Evolutionary conservation across 768 basidiomycete genomes (phyloP), one percentile per base, ranked within the genome.

Genomic region (Lentinus brumalis): DNA sequence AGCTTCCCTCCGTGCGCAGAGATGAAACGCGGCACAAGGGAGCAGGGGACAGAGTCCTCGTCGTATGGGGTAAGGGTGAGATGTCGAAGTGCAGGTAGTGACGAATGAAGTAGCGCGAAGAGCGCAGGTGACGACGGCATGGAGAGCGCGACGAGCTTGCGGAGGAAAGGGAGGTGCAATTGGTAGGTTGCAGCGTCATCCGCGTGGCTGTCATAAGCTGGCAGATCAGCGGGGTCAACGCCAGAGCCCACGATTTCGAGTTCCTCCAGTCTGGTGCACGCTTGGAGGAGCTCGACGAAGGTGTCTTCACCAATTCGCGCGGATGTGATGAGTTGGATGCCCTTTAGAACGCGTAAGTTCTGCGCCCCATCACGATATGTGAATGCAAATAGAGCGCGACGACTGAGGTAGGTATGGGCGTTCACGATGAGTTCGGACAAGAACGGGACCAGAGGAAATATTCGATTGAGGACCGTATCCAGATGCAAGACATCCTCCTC

Each of bases 21-120:
- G 32, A 92, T 84, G 64, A 93, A 83, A 45, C 73, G 75, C 0
- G 87, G 82, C 12, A 81, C 77, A 38, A 86, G 78, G 5, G 89
- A 82, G 26, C 75, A 71, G 14, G 88, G 84, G 62, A 79, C 85
- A 31, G 82, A 82, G 14, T 87, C 67, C 65, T 91, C 89, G 57
- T 89, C 81, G 66, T 88, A 91, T 1, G 91, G 90, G 1, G 91
- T 91, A 40, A 93, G 70, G 14, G 82, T 86, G 18, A 94, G 76
- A 64, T 85, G 86, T 38, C 71, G 78, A 44, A 94, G 76, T 3
- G 79, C 74, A 4, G 89, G 91, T 14, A 94, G 82, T 0, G 83
- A 71, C 0, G 88, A 81, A 41, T 76, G 70, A 16, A 91, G 74
- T 30, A 94, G 76, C 15, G 82, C 78, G 41, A 81, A 73, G 72